Base-by-base conservation (phyloP, 176 grass and related monocot species). In the Carex scoparia region DNA sequence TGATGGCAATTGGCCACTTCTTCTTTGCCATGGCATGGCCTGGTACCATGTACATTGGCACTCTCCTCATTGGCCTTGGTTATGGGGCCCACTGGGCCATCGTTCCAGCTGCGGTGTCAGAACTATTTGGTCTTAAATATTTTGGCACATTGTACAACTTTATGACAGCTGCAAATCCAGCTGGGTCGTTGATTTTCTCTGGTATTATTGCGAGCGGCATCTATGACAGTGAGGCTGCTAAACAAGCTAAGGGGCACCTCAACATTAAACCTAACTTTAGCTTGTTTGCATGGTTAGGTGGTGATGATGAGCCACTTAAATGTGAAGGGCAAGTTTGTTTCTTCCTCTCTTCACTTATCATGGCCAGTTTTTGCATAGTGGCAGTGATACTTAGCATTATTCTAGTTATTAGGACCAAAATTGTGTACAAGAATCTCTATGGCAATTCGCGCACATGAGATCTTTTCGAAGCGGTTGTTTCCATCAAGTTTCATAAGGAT, bases 161-260 rank as follows among this genome's bases (percentile, higher is more conserved):
- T 46, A 46, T 94, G 59, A 94, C 91, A 0, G 88, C 89, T 1
- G 94, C 91, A 46, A 97, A 97, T 49, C 94, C 91, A 7, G 94
- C 91, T 35, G 94, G 94, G 13, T 97, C 94, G 11, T 83, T 97
- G 10, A 90, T 97, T 48, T 97, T 97, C 84, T 97, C 94, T 8
- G 94, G 94, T n/a, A 30, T 97, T 18, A 97, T 97, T 67, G 94
- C 92, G 4, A 97, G 94, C 10, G 85, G 94, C 75, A 94, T 97
- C 79, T 97, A 97, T 11, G 94, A 97, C 27, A 85, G 82, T 5
- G 92, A 97, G 89, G 94, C 92, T 40, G 89, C 85, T 15, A 91
- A 94, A 85, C 94, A 97, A 85, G 90, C 94, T 3, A 49, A 55
- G 1, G 48, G 67, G 81, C 72, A 84, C 51, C 57, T 72, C 12